phyloP scores from a whole-genome alignment of 2,329 filamentous ascomycete genomes.

The Colletotrichum limetticola region DNA sequence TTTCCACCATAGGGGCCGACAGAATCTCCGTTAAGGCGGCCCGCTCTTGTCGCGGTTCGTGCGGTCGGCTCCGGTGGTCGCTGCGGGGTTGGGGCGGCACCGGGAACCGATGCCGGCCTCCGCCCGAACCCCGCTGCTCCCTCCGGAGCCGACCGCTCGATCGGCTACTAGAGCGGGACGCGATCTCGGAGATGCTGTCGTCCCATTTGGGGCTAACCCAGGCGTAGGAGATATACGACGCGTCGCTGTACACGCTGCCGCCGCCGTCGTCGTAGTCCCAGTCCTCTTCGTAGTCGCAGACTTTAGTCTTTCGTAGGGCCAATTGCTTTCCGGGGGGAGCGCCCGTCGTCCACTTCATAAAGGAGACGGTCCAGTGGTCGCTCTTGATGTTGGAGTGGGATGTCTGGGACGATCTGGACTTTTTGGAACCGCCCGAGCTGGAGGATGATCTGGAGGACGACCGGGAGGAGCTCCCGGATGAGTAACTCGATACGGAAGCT shows the following conservation, averaged over 20 bases:
- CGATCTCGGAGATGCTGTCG: slow-evolving; percentile 31
- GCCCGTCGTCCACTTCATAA: slow-evolving; percentile 35
- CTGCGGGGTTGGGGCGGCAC: too few relatives aligned
- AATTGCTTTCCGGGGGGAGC: slow-evolving; percentile 25
- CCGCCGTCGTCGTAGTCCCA: slow-evolving; percentile 28
- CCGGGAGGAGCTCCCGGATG: slow-evolving; percentile 25
- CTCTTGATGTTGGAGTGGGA: slow-evolving; percentile 32
- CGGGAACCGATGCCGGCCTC: slow-evolving; percentile 7
- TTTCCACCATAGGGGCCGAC: too few relatives aligned
- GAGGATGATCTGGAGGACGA: slow-evolving; percentile 31
- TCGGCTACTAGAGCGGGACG: slow-evolving; percentile 20
- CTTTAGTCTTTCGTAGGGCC: slow-evolving; percentile 29
- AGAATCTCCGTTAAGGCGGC: too few relatives aligned
- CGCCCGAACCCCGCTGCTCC: neutral
- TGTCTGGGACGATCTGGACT: slow-evolving; percentile 29
- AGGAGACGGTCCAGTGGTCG: slow-evolving; percentile 27
- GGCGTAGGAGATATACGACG: slow-evolving; percentile 24
- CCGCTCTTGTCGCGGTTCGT: too few relatives aligned
- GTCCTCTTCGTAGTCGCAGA: slow-evolving; percentile 18
- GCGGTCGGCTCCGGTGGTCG: too few relatives aligned
- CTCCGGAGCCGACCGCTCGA: slow-evolving; percentile 12
- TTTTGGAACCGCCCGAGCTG: slow-evolving; percentile 32
- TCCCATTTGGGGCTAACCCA: slow-evolving; percentile 34
- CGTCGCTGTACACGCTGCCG: slow-evolving; percentile 21
- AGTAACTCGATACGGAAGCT: slow-evolving; percentile 27